These are phyloP conservation scores for Nymphaea colorata DNA, from an alignment of 164 flowering plant species.

Conservation along the genomic window DNA sequence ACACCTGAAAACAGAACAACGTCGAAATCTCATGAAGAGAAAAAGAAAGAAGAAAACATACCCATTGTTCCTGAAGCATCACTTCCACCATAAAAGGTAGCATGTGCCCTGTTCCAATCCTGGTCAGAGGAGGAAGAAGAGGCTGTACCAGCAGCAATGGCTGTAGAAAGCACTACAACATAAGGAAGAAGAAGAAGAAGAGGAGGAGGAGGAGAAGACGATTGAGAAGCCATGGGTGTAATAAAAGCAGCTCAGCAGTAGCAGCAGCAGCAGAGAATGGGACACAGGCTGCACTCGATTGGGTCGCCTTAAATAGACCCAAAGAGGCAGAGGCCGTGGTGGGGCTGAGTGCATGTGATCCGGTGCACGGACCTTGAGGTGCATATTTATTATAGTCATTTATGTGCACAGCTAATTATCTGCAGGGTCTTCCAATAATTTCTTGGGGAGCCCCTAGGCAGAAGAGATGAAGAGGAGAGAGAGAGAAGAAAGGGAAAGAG, in stretches of 20 bases:
- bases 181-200: slow-evolving; percentile 10
- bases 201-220: neutral
- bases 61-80: slow-evolving; percentile 87
- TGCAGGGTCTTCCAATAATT: neutral
- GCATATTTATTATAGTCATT: neutral
- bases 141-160: neutral
- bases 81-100: slow-evolving; percentile 68
- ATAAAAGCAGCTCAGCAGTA: neutral
- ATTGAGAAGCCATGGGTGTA: slow-evolving; percentile 5
- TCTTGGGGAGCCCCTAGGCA: neutral
- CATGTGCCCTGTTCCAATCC: slow-evolving; percentile 52
- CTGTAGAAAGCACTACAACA: slow-evolving; percentile 13
- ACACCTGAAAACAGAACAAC: too few species aligned
- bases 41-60: slow-evolving; percentile 12
- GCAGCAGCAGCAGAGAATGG: slow-evolving; percentile 21
- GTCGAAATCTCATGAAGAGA: neutral
- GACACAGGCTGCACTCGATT: slow-evolving; percentile 1
- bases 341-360: neutral
- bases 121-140: slow-evolving; percentile 22
- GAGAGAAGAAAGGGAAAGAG: slow-evolving; percentile 14
- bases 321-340: slow-evolving; percentile 2
- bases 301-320: slow-evolving; percentile 40
- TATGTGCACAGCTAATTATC: neutral
- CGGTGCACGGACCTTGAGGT: neutral
- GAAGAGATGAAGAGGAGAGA: neutral